A percentile compares a stretch with the other conserved stretches of the same genome.
Conservation (phyloP, 306 rosid genomes). For the Citrullus mucosospermus region DNA sequence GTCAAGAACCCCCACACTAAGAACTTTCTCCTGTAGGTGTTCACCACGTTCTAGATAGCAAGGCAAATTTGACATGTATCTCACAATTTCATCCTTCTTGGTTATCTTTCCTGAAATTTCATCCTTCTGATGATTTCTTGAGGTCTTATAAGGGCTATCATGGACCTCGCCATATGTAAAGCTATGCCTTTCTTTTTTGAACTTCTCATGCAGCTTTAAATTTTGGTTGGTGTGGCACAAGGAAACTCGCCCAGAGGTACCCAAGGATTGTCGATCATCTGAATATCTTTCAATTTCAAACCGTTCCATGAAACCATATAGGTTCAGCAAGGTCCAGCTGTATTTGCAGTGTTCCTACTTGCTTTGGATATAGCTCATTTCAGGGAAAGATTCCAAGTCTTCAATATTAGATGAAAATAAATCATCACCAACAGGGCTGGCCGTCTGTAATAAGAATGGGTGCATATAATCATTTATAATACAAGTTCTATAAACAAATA, state of each 20-base stretch:
- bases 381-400: slow-evolving; percentile 12
- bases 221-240: slow-evolving; percentile 17
- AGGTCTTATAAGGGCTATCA: slow-evolving; percentile 18
- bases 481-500: background rate
- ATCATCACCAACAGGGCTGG: slow-evolving; percentile 12
- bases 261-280: slow-evolving; percentile 19
- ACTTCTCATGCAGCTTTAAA: slow-evolving; percentile 26
- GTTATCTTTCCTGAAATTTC: slow-evolving; percentile 20
- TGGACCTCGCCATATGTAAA: slow-evolving; percentile 51
- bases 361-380: slow-evolving; percentile 1
- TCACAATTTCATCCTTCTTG: slow-evolving; percentile 70
- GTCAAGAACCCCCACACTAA: slow-evolving; percentile 92
- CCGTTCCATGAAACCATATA: slow-evolving; percentile 33
- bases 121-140: slow-evolving; percentile 28
- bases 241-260: slow-evolving; percentile 9
- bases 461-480: background rate
- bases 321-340: background rate
- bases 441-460: slow-evolving; percentile 1
- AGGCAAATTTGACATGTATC: slow-evolving; percentile 79
- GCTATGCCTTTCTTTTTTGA: slow-evolving; percentile 27
- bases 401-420: slow-evolving; percentile 14
- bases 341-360: slow-evolving; percentile 14
- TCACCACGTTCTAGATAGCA: slow-evolving; percentile 69
- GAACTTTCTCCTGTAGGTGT: slow-evolving; percentile 45
- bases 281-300: slow-evolving; percentile 18